Base-by-base conservation (phyloP, 352 stramenopile genomes). In the Globisporangium viniferum region DNA sequence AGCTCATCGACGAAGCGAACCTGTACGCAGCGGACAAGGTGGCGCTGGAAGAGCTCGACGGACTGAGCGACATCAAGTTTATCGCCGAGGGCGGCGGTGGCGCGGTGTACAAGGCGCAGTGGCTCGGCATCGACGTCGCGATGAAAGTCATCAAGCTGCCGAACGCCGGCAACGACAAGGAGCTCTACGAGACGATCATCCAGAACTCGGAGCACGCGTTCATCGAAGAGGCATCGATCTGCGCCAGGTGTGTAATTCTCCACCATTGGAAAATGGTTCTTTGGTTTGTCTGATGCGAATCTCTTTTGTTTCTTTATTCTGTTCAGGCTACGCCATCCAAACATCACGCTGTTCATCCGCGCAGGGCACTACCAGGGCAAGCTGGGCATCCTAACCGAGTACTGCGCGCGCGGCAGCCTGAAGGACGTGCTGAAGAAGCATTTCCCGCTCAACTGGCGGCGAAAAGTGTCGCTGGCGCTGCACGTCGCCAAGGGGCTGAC, bases 341-440 rank as follows among this genome's bases (percentile, higher is more conserved):
- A 92, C 70, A 86, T 92, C 62, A 92, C 79, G 64, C 65, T 92
- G 20, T 92, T 92, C 49, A 90, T 90, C 60, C 82, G 84, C 61
- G 75, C 88, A 51, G 80, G 79, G 39, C 84, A 75, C 20, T 92
- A 87, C 62, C 81, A 75, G 51, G 80, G 79, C 20, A 83, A 72
- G 29, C 80, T 92, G 57, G 88, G 84, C 29, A 72, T 92, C 29
- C 74, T 92, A 24, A 90, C 79, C 60, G 84, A 92, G 60, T 92
- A 87, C 57, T 92, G 84, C 46, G 64, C 84, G 20, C 81, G 84
- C 24, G 81, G 84, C 8, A 88, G 79, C n/a, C 71, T 92, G 31
- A 79, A 81, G 63, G 81, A 92, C 60, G 81, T 86, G 31, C 71
- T 92, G 39, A 78, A 77, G 35, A 79, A 76, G 4, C 84, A 90